phyloP scores from a whole-genome alignment of 164 flowering plant genomes.

The Magnolia kwangsiensis region DNA sequence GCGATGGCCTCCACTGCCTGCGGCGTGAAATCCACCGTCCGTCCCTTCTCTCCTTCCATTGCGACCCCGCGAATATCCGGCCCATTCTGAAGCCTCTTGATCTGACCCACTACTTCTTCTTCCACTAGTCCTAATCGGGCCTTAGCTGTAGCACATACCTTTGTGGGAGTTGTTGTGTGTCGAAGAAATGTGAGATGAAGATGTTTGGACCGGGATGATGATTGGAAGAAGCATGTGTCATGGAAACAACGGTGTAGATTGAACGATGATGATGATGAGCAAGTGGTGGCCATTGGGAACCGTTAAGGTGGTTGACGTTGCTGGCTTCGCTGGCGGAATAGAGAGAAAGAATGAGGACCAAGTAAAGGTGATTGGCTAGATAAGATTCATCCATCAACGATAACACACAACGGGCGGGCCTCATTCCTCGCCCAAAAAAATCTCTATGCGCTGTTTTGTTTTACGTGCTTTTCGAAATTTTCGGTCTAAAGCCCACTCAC shows the following conservation, averaged over 20 bases:
- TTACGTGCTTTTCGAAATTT: neutral
- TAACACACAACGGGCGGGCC: neutral
- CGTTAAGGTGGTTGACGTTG: neutral
- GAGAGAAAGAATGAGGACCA: neutral
- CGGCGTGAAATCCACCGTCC: slow-evolving; percentile 69
- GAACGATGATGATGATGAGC: neutral
- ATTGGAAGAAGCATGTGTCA: neutral
- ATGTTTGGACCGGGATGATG: neutral
- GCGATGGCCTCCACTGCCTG: slow-evolving; percentile 77
- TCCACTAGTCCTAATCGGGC: slow-evolving; percentile 11
- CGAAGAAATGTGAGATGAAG: neutral
- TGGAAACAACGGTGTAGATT: neutral
- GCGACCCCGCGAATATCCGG: slow-evolving; percentile 94
- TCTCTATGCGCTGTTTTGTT: neutral
- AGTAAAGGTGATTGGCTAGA: neutral
- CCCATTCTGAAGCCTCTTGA: slow-evolving; percentile 83
- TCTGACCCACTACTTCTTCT: slow-evolving; percentile 63
- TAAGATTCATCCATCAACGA: neutral
- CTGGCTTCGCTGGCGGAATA: neutral
- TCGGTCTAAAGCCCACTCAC: neutral
- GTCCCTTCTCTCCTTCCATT: slow-evolving; percentile 73
- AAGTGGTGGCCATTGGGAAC: neutral
- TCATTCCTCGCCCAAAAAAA: neutral
- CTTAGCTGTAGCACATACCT: neutral
- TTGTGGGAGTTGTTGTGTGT: neutral